phyloP scores from a whole-genome alignment of 257 asterid species.

The Anisodus acutangulus region DNA sequence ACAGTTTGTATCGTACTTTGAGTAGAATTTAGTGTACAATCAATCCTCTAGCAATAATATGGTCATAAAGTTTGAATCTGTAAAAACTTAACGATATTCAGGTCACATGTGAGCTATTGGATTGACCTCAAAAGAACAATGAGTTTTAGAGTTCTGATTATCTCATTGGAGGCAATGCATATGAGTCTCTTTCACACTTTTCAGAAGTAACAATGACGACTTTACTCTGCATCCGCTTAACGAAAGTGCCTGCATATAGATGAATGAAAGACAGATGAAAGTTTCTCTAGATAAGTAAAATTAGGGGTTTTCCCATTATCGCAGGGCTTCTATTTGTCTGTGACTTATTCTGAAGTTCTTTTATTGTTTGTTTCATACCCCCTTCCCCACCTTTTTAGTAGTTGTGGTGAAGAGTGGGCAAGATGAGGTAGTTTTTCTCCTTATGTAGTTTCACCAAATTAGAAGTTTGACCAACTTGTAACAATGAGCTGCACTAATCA shows the following conservation, averaged over 20 bases:
- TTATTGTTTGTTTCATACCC: not conserved
- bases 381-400: not conserved
- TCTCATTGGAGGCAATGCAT: not conserved
- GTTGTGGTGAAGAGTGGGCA: not conserved
- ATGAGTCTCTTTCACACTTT: not conserved
- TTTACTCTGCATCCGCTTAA: not conserved
- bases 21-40: slow-evolving; percentile 17
- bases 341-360: not conserved
- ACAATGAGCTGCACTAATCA: slow-evolving; percentile 24
- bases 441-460: not conserved
- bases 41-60: not conserved
- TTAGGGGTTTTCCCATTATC: not conserved
- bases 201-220: not conserved
- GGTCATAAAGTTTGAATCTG: slow-evolving; percentile 8
- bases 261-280: not conserved
- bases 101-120: not conserved
- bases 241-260: not conserved
- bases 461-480: slow-evolving; percentile 5
- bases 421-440: not conserved
- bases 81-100: not conserved
- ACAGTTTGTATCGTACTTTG: not conserved
- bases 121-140: not conserved
- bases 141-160: slow-evolving; percentile 7
- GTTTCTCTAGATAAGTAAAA: not conserved
- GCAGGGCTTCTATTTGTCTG: not conserved